Evolutionary conservation across 805 yeast species (phyloP).

Genomic region (Metschnikowia lunata): DNA sequence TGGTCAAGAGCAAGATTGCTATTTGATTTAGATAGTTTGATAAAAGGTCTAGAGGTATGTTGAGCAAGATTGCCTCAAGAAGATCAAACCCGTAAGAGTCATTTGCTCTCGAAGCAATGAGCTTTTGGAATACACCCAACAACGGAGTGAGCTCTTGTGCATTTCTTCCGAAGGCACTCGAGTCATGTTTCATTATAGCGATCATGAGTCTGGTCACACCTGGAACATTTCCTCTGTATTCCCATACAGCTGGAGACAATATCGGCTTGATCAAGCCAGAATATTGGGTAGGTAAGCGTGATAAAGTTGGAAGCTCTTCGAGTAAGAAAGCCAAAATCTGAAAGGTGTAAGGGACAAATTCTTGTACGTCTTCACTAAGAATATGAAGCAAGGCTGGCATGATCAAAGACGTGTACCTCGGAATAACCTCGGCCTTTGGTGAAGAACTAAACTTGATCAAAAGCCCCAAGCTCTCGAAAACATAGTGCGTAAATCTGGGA

Average conservation of each 20-base stretch:
- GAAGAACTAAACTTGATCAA: conserved; percentile 51
- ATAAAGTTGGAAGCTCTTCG: conserved; percentile 49
- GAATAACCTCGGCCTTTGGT: conserved; percentile 10
- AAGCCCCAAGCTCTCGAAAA: conserved; percentile 83
- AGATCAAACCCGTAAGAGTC: conserved; percentile 84
- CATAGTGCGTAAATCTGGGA: conserved; percentile 87
- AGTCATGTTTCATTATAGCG: conserved; percentile 54
- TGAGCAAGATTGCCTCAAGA: conserved; percentile 60
- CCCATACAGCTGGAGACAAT: conserved; percentile 91
- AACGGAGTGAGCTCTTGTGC: conserved; percentile 59
- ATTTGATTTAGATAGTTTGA: conserved; percentile 62
- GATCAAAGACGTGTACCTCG: conserved; percentile 44
- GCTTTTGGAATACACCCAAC: conserved; percentile 93
- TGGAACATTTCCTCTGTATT: conserved; percentile 86
- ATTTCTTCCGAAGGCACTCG: conserved; percentile 32
- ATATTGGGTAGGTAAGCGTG: conserved; percentile 59
- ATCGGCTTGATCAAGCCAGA: conserved; percentile 72
- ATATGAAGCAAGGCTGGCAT: conserved; percentile 66
- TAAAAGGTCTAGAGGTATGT: conserved; percentile 48
- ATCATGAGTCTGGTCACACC: conserved; percentile 79
- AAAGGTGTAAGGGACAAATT: conserved; percentile 88
- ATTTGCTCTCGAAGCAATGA: conserved; percentile 77
- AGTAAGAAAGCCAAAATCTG: conserved; percentile 81
- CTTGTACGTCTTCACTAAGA: conserved; percentile 82
- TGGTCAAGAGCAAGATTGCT: conserved; percentile 69